phyloP scores from a whole-genome alignment of 2,329 filamentous ascomycete genomes.

The Cladosporium sp. region DNA sequence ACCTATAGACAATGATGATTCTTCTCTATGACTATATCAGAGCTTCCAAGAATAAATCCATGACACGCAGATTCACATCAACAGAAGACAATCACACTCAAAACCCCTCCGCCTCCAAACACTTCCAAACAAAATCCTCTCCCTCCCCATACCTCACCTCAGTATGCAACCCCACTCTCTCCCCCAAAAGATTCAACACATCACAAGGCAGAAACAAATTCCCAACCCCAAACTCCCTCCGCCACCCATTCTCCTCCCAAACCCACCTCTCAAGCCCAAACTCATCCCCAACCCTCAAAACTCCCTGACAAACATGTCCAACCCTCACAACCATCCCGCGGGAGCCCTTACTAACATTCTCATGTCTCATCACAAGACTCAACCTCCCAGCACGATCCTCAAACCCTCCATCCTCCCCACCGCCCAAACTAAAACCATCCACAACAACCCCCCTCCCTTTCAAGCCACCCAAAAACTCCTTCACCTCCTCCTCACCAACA shows the following conservation, averaged over 20 bases:
- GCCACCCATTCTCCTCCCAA: background rate
- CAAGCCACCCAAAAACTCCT: background rate
- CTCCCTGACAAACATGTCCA: conserved; percentile 4
- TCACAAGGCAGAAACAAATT: conserved; percentile 1
- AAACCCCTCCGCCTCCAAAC: background rate
- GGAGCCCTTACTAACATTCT: background rate
- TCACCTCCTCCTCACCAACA: background rate
- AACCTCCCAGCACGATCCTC: background rate
- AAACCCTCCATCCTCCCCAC: background rate
- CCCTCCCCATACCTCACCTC: background rate
- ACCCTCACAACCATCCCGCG: conserved; percentile 5
- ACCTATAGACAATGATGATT: too few species aligned
- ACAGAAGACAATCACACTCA: too few species aligned
- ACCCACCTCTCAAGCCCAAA: conserved; percentile 7
- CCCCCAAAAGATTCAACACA: background rate
- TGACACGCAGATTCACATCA: too few species aligned
- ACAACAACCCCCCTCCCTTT: background rate
- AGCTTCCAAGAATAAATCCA: too few species aligned
- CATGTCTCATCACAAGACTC: conserved; percentile 5
- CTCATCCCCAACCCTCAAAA: conserved; percentile 4
- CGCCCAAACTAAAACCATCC: background rate
- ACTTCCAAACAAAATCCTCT: background rate
- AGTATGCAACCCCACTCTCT: background rate
- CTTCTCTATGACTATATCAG: too few species aligned
- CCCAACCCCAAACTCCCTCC: background rate